Conservation (phyloP, 805 yeast species). For the Candida namnaoensis region DNA sequence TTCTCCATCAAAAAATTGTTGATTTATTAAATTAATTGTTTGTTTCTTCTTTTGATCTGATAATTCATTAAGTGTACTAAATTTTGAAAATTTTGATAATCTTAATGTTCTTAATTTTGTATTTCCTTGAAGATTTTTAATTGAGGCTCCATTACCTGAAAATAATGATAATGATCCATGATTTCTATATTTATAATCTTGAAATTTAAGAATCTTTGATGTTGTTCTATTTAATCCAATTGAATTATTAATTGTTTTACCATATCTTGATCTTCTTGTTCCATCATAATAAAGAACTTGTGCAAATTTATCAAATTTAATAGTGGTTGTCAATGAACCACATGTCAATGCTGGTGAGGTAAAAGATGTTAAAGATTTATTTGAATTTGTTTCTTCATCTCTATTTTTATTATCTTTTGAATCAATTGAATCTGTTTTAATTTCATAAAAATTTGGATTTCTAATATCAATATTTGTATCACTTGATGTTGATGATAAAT, state of each 20-base stretch:
- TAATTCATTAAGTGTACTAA: background rate
- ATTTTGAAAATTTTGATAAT: background rate
- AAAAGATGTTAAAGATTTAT: background rate
- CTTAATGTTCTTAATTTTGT: background rate
- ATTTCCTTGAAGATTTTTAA: background rate
- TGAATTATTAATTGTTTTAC: background rate
- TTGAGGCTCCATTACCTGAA: background rate
- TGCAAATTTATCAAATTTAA: slow-evolving; percentile 20
- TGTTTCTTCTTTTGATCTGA: background rate
- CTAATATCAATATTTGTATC: slow-evolving; percentile 6
- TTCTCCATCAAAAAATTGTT: background rate
- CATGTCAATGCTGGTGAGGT: background rate
- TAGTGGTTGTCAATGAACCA: slow-evolving; percentile 1
- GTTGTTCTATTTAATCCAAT: background rate
- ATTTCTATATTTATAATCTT: background rate
- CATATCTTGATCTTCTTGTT: slow-evolving; percentile 8
- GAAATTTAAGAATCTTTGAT: background rate
- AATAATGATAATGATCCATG: background rate
- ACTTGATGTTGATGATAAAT: background rate
- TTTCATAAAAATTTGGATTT: slow-evolving; percentile 2
- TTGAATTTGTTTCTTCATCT: background rate
- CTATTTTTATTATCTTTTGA: background rate
- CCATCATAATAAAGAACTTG: slow-evolving; percentile 18
- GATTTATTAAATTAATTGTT: background rate
- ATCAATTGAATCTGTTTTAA: background rate